Evolutionary conservation across 371 early-diverging fungal genomes (phyloP).

Genomic region (Rhizopus arrhizus): DNA sequence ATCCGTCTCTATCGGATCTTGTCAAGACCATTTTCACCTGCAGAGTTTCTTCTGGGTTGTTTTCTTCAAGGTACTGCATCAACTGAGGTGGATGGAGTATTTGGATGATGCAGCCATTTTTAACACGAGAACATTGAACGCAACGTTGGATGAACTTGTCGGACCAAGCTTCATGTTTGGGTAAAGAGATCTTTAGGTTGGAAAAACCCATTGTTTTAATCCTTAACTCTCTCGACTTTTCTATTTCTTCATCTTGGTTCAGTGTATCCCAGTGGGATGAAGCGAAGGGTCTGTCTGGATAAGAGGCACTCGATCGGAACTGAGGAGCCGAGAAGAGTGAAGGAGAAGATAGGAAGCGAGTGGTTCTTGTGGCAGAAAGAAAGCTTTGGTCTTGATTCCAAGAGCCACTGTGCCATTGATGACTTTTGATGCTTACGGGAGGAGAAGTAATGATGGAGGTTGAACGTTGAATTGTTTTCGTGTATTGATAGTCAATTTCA

Average conservation of each 20-base stretch:
- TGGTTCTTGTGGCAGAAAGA: constrained; percentile 22
- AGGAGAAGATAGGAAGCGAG: constrained; percentile 32
- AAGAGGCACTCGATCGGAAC: constrained; percentile 14
- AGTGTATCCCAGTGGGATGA: not conserved
- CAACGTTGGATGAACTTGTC: constrained; percentile 42
- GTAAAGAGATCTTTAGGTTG: constrained; percentile 7
- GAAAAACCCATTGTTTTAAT: constrained; percentile 10
- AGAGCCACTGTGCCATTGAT: constrained; percentile 29
- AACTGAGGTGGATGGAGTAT: constrained; percentile 33
- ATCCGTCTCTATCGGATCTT: constrained; percentile 3
- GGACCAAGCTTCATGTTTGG: constrained; percentile 16
- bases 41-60: not conserved
- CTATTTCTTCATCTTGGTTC: not conserved
- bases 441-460: not conserved
- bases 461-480: not conserved
- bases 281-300: constrained; percentile 12
- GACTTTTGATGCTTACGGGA: constrained; percentile 14
- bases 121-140: constrained; percentile 28
- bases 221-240: constrained; percentile 5
- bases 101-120: constrained; percentile 22
- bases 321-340: constrained; percentile 21
- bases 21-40: not conserved
- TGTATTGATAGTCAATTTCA: constrained; percentile 16
- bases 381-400: constrained; percentile 29
- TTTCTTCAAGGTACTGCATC: constrained; percentile 24